Conservation (phyloP, 352 stramenopile species). For the Pythium grandisporangium region DNA sequence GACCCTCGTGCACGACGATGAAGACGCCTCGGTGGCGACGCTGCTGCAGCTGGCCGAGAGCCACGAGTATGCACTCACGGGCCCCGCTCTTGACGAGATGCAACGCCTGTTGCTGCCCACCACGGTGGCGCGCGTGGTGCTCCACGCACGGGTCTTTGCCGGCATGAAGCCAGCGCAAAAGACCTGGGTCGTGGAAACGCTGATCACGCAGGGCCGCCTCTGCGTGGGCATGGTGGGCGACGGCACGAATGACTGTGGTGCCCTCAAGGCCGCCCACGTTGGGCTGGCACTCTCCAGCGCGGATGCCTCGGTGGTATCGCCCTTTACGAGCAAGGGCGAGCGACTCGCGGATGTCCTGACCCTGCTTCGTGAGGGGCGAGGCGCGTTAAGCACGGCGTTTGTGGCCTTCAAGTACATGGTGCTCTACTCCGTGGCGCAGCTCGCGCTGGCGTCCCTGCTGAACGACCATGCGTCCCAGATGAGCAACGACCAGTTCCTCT, state of each 20-base stretch:
- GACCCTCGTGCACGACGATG: conserved; percentile 23
- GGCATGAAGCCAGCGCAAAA: conserved; percentile 71
- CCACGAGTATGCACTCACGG: conserved; percentile 61
- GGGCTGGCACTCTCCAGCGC: conserved; percentile 83
- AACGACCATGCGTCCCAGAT: conserved; percentile 55
- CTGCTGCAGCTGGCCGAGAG: conserved; percentile 43
- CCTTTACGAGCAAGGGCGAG: conserved; percentile 87
- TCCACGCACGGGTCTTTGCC: conserved; percentile 57
- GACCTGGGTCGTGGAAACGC: conserved; percentile 65
- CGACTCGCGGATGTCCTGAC: conserved; percentile 75
- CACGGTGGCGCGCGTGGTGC: conserved; percentile 30
- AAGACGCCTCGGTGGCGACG: conserved; percentile 28
- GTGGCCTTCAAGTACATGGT: conserved; percentile 90
- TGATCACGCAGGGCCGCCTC: conserved; percentile 40
- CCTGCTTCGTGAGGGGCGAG: conserved; percentile 83
- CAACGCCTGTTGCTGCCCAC: conserved; percentile 8
- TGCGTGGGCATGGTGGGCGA: conserved; percentile 69
- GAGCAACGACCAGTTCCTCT: conserved; percentile 75
- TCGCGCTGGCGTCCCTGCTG: conserved; percentile 59
- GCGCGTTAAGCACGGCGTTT: conserved; percentile 84
- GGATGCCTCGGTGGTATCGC: conserved; percentile 85
- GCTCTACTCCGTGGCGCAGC: conserved; percentile 86
- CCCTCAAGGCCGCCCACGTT: conserved; percentile 86
- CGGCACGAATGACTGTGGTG: conserved; percentile 86
- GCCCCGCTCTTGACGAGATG: conserved; percentile 42